These are phyloP conservation scores for Zizania latifolia DNA, from an alignment of 176 grass and related monocot species.

Conservation along the genomic window DNA sequence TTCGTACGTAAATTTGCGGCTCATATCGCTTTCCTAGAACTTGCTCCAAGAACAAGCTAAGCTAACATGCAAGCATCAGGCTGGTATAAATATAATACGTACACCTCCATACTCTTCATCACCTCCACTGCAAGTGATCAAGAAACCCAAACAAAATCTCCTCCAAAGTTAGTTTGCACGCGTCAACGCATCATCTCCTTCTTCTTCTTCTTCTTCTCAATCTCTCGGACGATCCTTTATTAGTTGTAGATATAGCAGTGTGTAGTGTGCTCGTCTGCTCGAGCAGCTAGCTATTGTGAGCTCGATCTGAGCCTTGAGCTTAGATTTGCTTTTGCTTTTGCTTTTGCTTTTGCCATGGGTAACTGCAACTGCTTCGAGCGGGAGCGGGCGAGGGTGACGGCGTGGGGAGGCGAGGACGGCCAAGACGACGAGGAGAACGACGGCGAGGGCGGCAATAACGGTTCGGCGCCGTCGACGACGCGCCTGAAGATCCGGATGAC, in stretches of 20 bases:
- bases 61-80: neutral
- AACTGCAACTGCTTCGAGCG: conserved; percentile 20
- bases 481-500: conserved; percentile 29
- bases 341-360: neutral
- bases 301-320: neutral
- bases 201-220: too few species aligned
- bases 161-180: neutral
- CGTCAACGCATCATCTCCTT: neutral
- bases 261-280: too few species aligned
- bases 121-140: neutral
- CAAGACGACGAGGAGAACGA: neutral
- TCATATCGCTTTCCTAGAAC: neutral
- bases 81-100: neutral
- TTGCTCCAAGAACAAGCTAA: neutral
- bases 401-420: neutral
- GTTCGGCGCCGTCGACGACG: neutral
- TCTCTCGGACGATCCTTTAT: too few species aligned
- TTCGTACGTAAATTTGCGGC: neutral
- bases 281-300: too few species aligned
- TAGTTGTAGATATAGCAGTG: neutral
- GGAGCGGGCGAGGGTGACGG: neutral
- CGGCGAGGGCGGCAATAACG: neutral
- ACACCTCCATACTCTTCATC: conserved; percentile 4
- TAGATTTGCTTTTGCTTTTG: neutral
- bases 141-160: neutral